A percentile compares a stretch with the other conserved stretches of the same genome.
phyloP scores from a whole-genome alignment of 2,329 filamentous ascomycete species.

The Aspergillus unguis region DNA sequence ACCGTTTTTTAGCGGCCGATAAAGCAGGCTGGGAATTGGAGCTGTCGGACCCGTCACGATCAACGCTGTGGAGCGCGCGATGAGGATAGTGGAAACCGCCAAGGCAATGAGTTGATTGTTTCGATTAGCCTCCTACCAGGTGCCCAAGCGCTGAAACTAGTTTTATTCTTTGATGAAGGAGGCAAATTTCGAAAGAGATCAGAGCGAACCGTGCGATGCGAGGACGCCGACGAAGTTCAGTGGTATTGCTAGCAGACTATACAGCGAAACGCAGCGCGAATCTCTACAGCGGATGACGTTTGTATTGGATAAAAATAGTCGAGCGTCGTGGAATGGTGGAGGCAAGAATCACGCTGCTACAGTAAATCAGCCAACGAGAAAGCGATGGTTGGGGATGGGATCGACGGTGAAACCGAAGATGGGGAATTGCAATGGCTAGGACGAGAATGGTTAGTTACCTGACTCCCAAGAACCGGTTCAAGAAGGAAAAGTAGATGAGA shows the following conservation, averaged over 20 bases:
- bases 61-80: constrained; percentile 25
- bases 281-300: constrained; percentile 10
- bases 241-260: constrained; percentile 4
- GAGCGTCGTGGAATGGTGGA: constrained; percentile 3
- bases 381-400: constrained; percentile 8
- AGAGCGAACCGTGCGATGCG: constrained; percentile 1
- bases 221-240: neutral
- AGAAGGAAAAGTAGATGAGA: neutral
- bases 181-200: constrained; percentile 8
- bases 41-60: constrained; percentile 26
- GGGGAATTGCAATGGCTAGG: neutral
- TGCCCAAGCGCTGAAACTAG: too few relatives aligned
- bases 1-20: constrained; percentile 29
- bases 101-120: constrained; percentile 22
- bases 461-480: neutral
- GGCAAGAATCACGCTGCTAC: constrained; percentile 8
- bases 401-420: constrained; percentile 8
- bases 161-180: too few relatives aligned
- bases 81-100: constrained; percentile 26
- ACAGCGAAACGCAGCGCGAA: neutral
- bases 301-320: constrained; percentile 6
- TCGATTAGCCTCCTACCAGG: constrained; percentile 4
- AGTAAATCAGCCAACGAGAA: constrained; percentile 6
- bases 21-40: constrained; percentile 28
- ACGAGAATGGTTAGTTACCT: constrained; percentile 6